Percentiles rank a stretch among this genome's conserved stretches.
phyloP scores from a whole-genome alignment of 495 filamentous ascomycete genomes.

The Penicillium paradoxum region DNA sequence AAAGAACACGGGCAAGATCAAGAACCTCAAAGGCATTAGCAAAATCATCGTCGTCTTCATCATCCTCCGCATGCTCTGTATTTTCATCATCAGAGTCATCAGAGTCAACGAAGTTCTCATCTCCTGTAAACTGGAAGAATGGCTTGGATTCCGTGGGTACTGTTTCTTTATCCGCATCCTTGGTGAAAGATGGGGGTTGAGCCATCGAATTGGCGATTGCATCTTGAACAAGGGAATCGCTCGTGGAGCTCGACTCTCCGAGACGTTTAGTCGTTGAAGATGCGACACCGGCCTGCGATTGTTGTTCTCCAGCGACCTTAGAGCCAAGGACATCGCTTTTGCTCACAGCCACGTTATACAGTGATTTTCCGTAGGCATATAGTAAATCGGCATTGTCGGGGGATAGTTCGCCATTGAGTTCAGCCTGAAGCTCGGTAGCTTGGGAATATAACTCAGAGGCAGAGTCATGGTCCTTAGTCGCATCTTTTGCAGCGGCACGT shows the following conservation, averaged over 20 bases:
- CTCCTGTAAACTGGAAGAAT: slow-evolving; percentile 87
- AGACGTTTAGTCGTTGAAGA: slow-evolving; percentile 12
- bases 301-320: slow-evolving; percentile 59
- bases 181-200: slow-evolving; percentile 34
- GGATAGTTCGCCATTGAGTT: slow-evolving; percentile 86
- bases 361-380: slow-evolving; percentile 84
- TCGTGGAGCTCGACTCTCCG: slow-evolving; percentile 12
- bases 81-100: slow-evolving; percentile 63
- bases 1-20: slow-evolving; percentile 82
- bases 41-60: slow-evolving; percentile 87
- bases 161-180: slow-evolving; percentile 35
- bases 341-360: slow-evolving; percentile 88
- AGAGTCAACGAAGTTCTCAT: slow-evolving; percentile 80
- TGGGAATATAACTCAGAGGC: slow-evolving; percentile 83
- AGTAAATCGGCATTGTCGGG: slow-evolving; percentile 87
- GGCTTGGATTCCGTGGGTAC: slow-evolving; percentile 52
- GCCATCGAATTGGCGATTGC: slow-evolving; percentile 21
- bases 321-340: slow-evolving; percentile 92
- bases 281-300: slow-evolving; percentile 35
- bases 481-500: slow-evolving; percentile 65
- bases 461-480: slow-evolving; percentile 75
- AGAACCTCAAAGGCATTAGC: slow-evolving; percentile 85
- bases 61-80: slow-evolving; percentile 43
- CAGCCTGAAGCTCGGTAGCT: slow-evolving; percentile 83
- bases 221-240: slow-evolving; percentile 25